Conservation (phyloP, 495 filamentous ascomycete species). For the Apodospora peruviana region DNA sequence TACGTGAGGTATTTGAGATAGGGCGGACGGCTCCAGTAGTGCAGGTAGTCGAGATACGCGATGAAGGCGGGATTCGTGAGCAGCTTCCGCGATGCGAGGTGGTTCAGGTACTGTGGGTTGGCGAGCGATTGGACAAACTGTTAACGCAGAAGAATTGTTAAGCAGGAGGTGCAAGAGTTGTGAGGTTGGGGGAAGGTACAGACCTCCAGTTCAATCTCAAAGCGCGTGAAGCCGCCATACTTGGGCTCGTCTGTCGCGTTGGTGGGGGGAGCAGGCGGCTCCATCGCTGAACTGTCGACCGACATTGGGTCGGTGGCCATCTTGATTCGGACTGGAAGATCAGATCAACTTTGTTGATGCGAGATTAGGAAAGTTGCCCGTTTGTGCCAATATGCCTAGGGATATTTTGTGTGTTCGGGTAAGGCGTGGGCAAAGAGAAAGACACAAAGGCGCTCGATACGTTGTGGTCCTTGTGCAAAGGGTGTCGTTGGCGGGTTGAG, state of each 20-base stretch:
- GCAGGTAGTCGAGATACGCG: conserved; percentile 76
- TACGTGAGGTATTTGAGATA: conserved; percentile 78
- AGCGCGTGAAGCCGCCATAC: conserved; percentile 62
- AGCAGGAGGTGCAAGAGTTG: not conserved
- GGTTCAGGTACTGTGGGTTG: conserved; percentile 78
- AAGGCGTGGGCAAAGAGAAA: no score
- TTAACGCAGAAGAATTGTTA: not conserved
- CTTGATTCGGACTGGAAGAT: not conserved
- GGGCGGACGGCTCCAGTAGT: conserved; percentile 77
- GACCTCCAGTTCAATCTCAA: conserved; percentile 72
- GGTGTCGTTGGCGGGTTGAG: no score
- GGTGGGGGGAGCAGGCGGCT: conserved; percentile 21
- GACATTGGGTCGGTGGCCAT: conserved; percentile 29
- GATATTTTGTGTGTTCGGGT: not conserved
- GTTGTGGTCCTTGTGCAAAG: no score
- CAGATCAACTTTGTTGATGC: not conserved
- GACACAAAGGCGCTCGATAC: no score
- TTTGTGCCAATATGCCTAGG: no score
- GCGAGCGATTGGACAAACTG: conserved; percentile 84
- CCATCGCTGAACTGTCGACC: conserved; percentile 23
- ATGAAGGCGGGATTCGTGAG: conserved; percentile 64
- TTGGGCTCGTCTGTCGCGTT: conserved; percentile 31
- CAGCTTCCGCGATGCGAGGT: conserved; percentile 64
- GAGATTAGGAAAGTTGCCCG: not conserved
- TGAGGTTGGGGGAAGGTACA: not conserved